Evolutionary conservation across 306 rosid genomes (phyloP).

Genomic region (Ziziphus jujuba): DNA sequence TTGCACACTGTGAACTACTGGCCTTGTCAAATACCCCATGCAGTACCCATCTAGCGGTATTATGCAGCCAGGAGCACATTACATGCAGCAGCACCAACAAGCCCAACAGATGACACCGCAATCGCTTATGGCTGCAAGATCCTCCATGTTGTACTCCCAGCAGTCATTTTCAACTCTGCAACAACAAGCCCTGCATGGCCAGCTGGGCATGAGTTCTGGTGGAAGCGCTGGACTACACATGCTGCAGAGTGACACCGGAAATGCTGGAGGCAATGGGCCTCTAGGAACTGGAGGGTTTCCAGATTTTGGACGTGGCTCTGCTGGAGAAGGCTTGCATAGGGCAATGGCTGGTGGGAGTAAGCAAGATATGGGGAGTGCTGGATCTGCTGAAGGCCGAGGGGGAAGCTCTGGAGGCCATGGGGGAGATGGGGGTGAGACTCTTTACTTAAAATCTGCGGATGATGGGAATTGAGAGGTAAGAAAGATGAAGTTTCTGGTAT

Average conservation of each 20-base stretch:
- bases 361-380: constrained; percentile 66
- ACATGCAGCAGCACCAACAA: constrained; percentile 92
- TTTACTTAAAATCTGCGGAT: constrained; percentile 68
- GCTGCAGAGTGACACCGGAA: constrained; percentile 57
- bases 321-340: constrained; percentile 67
- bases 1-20: neutral
- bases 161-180: constrained; percentile 78
- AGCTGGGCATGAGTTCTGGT: constrained; percentile 61
- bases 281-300: constrained; percentile 66
- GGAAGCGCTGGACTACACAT: constrained; percentile 75
- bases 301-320: constrained; percentile 61
- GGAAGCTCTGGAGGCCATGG: constrained; percentile 64
- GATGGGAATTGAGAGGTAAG: constrained; percentile 53
- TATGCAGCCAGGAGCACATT: constrained; percentile 84
- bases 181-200: constrained; percentile 81
- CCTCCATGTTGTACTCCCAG: constrained; percentile 80
- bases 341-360: constrained; percentile 64
- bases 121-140: constrained; percentile 84
- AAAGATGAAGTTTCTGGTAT: constrained; percentile 11
- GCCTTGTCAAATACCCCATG: neutral
- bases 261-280: constrained; percentile 55
- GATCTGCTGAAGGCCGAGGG: constrained; percentile 64
- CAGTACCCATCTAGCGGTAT: constrained; percentile 76
- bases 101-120: constrained; percentile 86
- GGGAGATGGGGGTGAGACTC: constrained; percentile 78